phyloP scores from a whole-genome alignment of 1,284 basidiomycete species.

The Fomitopsis schrenkii region DNA sequence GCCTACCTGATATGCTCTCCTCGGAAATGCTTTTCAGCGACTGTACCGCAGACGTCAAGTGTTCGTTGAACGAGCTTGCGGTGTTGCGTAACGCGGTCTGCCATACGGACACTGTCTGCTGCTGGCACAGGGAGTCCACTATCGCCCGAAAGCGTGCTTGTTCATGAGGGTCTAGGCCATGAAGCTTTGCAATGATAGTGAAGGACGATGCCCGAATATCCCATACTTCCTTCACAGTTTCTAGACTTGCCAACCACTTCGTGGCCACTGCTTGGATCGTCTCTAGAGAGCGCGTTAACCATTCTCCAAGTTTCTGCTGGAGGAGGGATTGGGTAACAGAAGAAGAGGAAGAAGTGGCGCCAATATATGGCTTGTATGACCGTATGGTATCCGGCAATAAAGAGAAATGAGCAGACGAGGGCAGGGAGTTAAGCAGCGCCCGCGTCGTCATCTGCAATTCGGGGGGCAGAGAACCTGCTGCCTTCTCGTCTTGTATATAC shows the following conservation, averaged over 20 bases:
- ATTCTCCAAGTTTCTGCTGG: slow-evolving; percentile 44
- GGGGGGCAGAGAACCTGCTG: slow-evolving; percentile 35
- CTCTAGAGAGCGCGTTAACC: slow-evolving; percentile 54
- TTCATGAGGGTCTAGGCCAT: slow-evolving; percentile 43
- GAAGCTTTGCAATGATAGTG: slow-evolving; percentile 39
- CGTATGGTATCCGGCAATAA: slow-evolving; percentile 60
- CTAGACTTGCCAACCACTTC: slow-evolving; percentile 55
- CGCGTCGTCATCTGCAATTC: slow-evolving; percentile 63
- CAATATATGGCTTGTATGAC: slow-evolving; percentile 72
- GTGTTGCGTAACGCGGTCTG: slow-evolving; percentile 39
- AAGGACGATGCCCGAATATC: slow-evolving; percentile 47
- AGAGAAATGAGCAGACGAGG: slow-evolving; percentile 68
- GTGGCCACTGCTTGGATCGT: slow-evolving; percentile 41
- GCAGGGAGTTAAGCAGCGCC: slow-evolving; percentile 55
- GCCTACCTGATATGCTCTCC: slow-evolving; percentile 29
- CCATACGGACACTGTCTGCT: slow-evolving; percentile 57
- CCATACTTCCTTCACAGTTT: slow-evolving; percentile 63
- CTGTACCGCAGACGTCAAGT: slow-evolving; percentile 31
- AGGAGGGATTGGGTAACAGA: slow-evolving; percentile 41
- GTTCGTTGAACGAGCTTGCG: slow-evolving; percentile 40
- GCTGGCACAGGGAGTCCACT: slow-evolving; percentile 48
- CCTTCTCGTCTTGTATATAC: slow-evolving; percentile 51
- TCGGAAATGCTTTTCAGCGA: slow-evolving; percentile 26
- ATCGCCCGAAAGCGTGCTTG: slow-evolving; percentile 33
- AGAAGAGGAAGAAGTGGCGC: slow-evolving; percentile 52